Evolutionary conservation across 768 basidiomycete species (phyloP), one percentile per base, ranked within the genome.

Genomic region (Cystobasidium tubakii): DNA sequence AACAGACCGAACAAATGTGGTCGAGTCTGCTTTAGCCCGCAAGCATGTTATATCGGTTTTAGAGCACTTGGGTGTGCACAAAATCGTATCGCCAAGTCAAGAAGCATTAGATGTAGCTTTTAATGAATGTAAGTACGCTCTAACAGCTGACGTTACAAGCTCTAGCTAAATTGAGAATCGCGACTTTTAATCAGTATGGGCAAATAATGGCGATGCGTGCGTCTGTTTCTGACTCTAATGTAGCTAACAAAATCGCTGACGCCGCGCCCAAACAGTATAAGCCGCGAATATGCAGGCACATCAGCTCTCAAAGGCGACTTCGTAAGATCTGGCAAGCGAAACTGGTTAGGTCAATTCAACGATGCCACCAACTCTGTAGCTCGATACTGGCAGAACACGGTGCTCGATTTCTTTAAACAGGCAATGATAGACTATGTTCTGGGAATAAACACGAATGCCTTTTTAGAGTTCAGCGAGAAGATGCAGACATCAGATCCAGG

Each of bases 171-270:
- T 80, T 9, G n/a, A 76, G 19, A 54, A 43, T 12, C 62, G 7
- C 1, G 46, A 42, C 29, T 44, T 62, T 9, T 74, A 17, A 13
- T n/a, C 46, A 67, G 66, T 92, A 21, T 99, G 96, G 96, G 96
- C 96, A 1, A 96, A 98, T 79, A 98, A 98, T 77, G 96, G 96
- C 0, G 96, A 99, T 80, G 89, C 91, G 4, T 71, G 90, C 96
- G 73, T 93, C 85, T 89, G 92, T 91, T 90, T 90, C 79, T 79
- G 88, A 84, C 1, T 55, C 76, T 53, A 60, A 6, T 6, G 33
- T 12, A 27, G 17, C 13, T 39, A 21, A 27, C 25, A 43, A 29
- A 10, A 31, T 63, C n/a, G 74, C 66, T 55, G 17, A 43, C 29
- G 19, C 42, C 23, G 9, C 21, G 27, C 21, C 46, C 53, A 33